Evolutionary conservation across 129 eudicot genomes (phyloP).

Genomic region (Artemisia annua): DNA sequence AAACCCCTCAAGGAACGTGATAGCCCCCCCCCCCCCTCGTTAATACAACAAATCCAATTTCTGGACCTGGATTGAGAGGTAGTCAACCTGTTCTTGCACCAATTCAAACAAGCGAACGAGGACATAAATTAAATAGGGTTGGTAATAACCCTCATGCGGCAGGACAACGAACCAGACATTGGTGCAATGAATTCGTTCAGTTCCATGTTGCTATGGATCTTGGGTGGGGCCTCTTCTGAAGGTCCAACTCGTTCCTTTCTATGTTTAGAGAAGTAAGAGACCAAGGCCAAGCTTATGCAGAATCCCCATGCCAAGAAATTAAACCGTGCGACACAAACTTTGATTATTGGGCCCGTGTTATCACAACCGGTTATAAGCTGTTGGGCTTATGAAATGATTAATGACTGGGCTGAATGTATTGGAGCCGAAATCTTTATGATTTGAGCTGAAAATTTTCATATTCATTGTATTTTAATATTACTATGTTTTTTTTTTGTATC

Average conservation of each 20-base stretch:
- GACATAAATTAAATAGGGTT: slow-evolving; percentile 39
- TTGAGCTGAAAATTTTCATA: too few species aligned
- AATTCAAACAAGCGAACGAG: slow-evolving; percentile 40
- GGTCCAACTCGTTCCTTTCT: slow-evolving; percentile 61
- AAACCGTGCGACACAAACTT: slow-evolving; percentile 45
- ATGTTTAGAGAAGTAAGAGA: slow-evolving; percentile 75
- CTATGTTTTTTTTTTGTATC: too few species aligned
- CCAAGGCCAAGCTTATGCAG: slow-evolving; percentile 68
- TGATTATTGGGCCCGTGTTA: too few species aligned
- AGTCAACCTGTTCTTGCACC: slow-evolving; percentile 30
- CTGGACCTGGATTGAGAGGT: slow-evolving; percentile 39
- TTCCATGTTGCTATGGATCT: slow-evolving; percentile 81
- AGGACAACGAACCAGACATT: slow-evolving; percentile 37
- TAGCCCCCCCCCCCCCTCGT: slow-evolving; percentile 34
- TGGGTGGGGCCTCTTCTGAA: slow-evolving; percentile 93
- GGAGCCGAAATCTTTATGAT: too few species aligned
- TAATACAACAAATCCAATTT: slow-evolving; percentile 26
- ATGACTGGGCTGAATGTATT: too few species aligned
- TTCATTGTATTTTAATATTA: too few species aligned
- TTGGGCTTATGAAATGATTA: too few species aligned
- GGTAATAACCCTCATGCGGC: slow-evolving; percentile 32
- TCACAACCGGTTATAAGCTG: too few species aligned
- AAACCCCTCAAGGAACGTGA: slow-evolving; percentile 54
- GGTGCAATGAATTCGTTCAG: slow-evolving; percentile 80
- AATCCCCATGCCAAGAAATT: slow-evolving; percentile 55